Evolutionary conservation across 148 eudicot genomes (phyloP).

Genomic region (Persicaria tinctoria): DNA sequence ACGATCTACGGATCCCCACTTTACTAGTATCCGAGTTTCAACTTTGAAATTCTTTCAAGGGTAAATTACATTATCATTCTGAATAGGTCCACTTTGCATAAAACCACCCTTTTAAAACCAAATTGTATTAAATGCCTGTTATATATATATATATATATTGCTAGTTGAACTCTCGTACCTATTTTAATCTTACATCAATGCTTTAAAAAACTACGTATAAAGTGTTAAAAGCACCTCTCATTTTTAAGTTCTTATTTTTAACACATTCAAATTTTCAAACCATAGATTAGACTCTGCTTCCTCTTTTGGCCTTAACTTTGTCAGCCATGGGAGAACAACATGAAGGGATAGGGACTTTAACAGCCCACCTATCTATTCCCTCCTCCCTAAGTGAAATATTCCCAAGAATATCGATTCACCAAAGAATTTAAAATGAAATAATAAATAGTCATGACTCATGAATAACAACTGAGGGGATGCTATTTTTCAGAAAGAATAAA

Average conservation of each 20-base stretch:
- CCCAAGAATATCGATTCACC: neutral
- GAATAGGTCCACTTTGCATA: neutral
- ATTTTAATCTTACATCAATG: neutral
- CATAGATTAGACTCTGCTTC: neutral
- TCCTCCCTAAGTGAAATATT: neutral
- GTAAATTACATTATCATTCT: too few relatives aligned
- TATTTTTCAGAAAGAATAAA: neutral
- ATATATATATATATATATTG: neutral
- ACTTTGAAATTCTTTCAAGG: too few relatives aligned
- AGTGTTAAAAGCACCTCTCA: neutral
- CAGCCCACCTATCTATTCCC: neutral
- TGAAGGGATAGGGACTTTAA: neutral
- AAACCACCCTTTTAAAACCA: neutral
- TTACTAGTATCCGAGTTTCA: too few relatives aligned
- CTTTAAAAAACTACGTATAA: neutral
- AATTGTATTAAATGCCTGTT: neutral
- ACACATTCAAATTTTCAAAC: neutral
- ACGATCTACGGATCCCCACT: neutral
- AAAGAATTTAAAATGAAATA: neutral
- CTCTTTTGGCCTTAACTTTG: neutral
- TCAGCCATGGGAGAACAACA: neutral
- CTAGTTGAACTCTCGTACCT: neutral
- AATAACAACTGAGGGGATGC: neutral
- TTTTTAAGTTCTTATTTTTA: neutral
- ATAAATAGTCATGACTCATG: neutral